Percentiles rank a stretch among this genome's conserved stretches.
These are phyloP conservation scores for Irineochytrium annulatum DNA, from an alignment of 192 early-diverging fungal genomes.

Conservation along the genomic window DNA sequence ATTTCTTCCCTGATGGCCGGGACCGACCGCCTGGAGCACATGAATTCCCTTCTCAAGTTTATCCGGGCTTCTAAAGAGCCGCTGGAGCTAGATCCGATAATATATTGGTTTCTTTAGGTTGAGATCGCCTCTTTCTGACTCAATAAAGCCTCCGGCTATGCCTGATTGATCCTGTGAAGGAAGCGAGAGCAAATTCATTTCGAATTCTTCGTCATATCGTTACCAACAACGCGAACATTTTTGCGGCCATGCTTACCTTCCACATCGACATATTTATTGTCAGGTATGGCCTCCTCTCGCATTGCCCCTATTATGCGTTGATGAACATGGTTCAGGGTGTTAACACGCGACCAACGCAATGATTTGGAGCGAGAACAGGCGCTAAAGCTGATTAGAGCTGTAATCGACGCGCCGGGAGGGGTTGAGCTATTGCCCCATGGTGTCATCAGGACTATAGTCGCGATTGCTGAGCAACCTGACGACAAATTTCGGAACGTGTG, in stretches of 20 bases:
- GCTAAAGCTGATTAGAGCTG: constrained; percentile 63
- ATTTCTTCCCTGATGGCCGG: too few relatives aligned
- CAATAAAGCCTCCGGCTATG: constrained; percentile 35
- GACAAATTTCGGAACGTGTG: constrained; percentile 69
- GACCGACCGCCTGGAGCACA: constrained; percentile 5
- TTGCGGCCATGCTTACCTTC: constrained; percentile 40
- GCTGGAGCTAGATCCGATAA: constrained; percentile 3
- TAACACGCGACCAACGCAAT: constrained; percentile 56
- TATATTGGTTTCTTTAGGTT: constrained; percentile 5
- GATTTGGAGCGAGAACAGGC: constrained; percentile 78
- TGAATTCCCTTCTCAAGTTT: constrained; percentile 6
- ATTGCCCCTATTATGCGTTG: too few relatives aligned
- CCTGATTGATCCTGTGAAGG: constrained; percentile 41
- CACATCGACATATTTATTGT: constrained; percentile 73
- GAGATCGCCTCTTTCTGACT: constrained; percentile 5
- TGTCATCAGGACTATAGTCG: constrained; percentile 67
- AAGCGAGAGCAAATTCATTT: constrained; percentile 60
- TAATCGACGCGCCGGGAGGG: constrained; percentile 64
- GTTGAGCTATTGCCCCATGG: constrained; percentile 55
- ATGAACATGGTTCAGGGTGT: not conserved
- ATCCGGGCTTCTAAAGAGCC: not conserved
- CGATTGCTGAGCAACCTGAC: constrained; percentile 74
- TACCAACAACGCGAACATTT: constrained; percentile 28
- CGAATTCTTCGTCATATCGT: constrained; percentile 61
- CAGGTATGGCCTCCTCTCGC: constrained; percentile 41